Evolutionary conservation across 352 stramenopile genomes (phyloP).

Genomic region (Phytophthora nicotianae): DNA sequence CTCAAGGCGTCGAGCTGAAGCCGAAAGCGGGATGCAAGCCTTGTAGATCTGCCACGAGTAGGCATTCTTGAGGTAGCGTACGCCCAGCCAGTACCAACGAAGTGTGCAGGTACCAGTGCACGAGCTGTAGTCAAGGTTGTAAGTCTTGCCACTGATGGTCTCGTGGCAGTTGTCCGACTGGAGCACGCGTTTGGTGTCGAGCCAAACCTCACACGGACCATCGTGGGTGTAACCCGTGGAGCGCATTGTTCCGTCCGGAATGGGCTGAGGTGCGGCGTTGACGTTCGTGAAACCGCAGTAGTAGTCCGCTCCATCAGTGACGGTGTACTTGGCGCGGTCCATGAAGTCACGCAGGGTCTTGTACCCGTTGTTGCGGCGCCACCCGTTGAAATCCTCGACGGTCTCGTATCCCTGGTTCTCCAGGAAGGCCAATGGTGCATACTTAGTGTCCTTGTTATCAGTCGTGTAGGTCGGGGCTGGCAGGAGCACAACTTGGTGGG

Average conservation of each 20-base stretch:
- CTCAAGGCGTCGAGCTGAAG: constrained; percentile 28
- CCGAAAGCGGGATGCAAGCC: constrained; percentile 43
- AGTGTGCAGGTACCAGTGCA: constrained; percentile 47
- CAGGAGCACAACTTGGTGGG: constrained; percentile 50
- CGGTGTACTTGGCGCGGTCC: constrained; percentile 47
- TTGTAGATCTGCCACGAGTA: constrained; percentile 65
- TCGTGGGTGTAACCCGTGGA: constrained; percentile 57
- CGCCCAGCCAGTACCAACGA: constrained; percentile 13
- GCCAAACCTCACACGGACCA: constrained; percentile 56
- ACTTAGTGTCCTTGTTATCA: constrained; percentile 41
- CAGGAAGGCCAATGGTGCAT: constrained; percentile 53
- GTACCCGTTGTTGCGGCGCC: constrained; percentile 46
- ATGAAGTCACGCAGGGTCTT: constrained; percentile 56
- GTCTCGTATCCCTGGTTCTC: constrained; percentile 54
- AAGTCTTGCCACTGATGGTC: constrained; percentile 36
- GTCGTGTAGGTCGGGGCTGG: constrained; percentile 49
- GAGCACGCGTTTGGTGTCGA: constrained; percentile 47
- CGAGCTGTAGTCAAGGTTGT: constrained; percentile 53
- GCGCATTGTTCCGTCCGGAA: constrained; percentile 40
- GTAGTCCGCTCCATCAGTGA: constrained; percentile 36
- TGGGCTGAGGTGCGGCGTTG: constrained; percentile 32
- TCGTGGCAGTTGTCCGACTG: constrained; percentile 47
- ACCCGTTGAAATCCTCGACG: constrained; percentile 49
- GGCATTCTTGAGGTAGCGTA: constrained; percentile 52
- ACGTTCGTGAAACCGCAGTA: constrained; percentile 44